Percentiles rank a stretch among this genome's conserved stretches.
Evolutionary conservation across 306 rosid genomes (phyloP).

Genomic region (Sicyos edulis): DNA sequence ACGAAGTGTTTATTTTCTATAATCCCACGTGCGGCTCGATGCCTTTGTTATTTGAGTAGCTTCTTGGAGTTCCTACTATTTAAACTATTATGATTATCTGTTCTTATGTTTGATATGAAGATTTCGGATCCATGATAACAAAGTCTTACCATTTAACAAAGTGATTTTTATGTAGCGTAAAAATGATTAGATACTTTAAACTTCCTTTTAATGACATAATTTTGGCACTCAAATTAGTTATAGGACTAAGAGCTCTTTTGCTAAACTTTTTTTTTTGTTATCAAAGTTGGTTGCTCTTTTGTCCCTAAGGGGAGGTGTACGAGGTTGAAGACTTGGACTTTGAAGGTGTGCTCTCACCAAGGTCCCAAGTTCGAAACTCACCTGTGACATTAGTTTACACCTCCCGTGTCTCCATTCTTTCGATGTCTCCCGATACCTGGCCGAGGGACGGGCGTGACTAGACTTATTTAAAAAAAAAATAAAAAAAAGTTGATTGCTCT

Average conservation of each 20-base stretch:
- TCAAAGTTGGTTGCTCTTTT: background rate
- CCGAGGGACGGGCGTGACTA: too few relatives aligned
- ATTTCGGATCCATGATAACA: too few relatives aligned
- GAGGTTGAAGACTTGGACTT: too few relatives aligned
- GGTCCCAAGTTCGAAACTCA: too few relatives aligned
- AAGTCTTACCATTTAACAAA: too few relatives aligned
- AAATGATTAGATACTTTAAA: background rate
- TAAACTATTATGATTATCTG: background rate
- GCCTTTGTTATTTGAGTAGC: background rate
- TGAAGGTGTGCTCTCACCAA: too few relatives aligned
- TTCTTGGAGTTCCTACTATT: background rate
- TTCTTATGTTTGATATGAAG: background rate
- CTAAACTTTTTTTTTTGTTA: background rate
- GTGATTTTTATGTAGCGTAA: background rate
- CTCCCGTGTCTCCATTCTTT: too few relatives aligned
- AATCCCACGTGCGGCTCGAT: background rate
- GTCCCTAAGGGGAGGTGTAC: too few relatives aligned
- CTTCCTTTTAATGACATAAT: background rate
- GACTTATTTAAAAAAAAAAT: too few relatives aligned
- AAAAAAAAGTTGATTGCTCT: background rate
- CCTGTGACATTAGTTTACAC: too few relatives aligned
- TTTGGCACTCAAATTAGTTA: background rate
- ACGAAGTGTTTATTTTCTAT: too few relatives aligned
- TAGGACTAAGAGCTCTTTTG: background rate
- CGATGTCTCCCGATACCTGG: too few relatives aligned